phyloP scores from a whole-genome alignment of 768 basidiomycete genomes.

The Leccinum rimulosum region DNA sequence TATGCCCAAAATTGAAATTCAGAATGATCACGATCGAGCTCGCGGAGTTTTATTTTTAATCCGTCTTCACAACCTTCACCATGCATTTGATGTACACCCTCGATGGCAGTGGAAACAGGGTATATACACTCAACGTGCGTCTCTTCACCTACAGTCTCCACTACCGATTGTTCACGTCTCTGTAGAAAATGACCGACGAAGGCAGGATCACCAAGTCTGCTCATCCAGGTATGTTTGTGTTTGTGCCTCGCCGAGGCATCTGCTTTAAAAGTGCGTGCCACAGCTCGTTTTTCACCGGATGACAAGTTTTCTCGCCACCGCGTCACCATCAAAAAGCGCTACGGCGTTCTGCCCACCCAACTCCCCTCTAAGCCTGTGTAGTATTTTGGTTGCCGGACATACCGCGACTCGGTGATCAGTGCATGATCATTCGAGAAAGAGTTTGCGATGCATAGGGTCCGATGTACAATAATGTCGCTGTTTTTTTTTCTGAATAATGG shows the following conservation, averaged over 20 bases:
- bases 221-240: slow-evolving; percentile 74
- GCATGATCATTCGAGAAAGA: not conserved
- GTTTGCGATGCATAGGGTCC: not conserved
- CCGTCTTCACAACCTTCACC: not conserved
- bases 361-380: slow-evolving; percentile 84
- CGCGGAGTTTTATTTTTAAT: slow-evolving; percentile 18
- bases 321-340: slow-evolving; percentile 94
- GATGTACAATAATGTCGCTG: not conserved
- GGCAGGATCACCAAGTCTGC: slow-evolving; percentile 93
- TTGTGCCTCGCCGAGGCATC: not conserved
- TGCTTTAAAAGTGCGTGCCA: not conserved
- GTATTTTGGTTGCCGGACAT: not conserved
- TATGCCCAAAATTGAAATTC: not conserved
- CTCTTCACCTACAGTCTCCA: not conserved
- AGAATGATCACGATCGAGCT: not conserved
- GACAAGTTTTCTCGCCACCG: slow-evolving; percentile 99
- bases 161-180: slow-evolving; percentile 2
- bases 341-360: slow-evolving; percentile 85
- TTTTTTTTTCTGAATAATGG: not conserved
- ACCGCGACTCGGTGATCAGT: not conserved
- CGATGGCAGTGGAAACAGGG: slow-evolving; percentile 71
- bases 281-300: slow-evolving; percentile 97
- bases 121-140: slow-evolving; percentile 90
- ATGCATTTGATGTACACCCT: slow-evolving; percentile 99
- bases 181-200: slow-evolving; percentile 77